These are phyloP conservation scores for Echium plantagineum DNA, from an alignment of 257 asterid genomes.

Conservation along the genomic window DNA sequence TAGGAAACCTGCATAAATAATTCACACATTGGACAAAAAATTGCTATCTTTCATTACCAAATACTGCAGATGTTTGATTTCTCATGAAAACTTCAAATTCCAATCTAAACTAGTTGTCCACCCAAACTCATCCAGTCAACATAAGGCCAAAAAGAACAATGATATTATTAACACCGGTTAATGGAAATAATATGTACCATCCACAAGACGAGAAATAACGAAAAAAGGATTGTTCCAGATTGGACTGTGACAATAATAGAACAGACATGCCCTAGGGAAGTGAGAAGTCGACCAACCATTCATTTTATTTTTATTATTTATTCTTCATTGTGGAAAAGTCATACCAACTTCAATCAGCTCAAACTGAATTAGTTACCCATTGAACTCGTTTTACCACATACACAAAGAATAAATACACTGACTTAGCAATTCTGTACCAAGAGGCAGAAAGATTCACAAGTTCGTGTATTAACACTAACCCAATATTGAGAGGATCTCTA, in stretches of 20 bases:
- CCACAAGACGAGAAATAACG: neutral
- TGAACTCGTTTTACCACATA: neutral
- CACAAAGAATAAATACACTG: neutral
- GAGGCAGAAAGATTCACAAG: neutral
- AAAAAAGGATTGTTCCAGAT: neutral
- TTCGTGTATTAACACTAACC: conserved; percentile 32
- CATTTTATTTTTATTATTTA: neutral
- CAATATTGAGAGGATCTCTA: conserved; percentile 90
- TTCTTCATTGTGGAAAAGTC: neutral
- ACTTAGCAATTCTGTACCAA: neutral
- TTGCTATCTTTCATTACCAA: neutral
- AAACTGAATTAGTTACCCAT: too few relatives aligned
- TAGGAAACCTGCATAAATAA: conserved; percentile 57
- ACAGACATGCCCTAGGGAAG: neutral
- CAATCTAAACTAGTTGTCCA: too few relatives aligned
- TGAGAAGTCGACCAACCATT: neutral
- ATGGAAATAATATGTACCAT: neutral
- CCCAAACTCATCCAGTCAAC: too few relatives aligned
- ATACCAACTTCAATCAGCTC: too few relatives aligned
- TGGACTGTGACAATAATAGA: neutral
- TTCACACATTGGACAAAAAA: too few relatives aligned
- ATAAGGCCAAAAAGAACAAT: too few relatives aligned
- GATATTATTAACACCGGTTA: neutral
- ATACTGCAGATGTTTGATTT: neutral
- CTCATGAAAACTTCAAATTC: too few relatives aligned